A percentile compares a stretch with the other conserved stretches of the same genome.
Evolutionary conservation across 805 yeast genomes (phyloP).

Genomic region (Pichia scutulata): DNA sequence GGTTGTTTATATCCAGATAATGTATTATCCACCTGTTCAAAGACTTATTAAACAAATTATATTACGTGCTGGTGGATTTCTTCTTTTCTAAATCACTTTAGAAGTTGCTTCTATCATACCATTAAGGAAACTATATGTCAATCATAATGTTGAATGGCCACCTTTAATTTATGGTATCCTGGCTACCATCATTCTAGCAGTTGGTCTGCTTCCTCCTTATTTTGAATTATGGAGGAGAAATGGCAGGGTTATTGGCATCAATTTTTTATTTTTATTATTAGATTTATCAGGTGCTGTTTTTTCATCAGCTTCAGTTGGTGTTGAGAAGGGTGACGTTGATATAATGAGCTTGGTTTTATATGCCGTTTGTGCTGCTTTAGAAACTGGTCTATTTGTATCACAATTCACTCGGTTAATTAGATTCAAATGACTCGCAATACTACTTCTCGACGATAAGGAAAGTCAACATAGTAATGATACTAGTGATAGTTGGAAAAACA

Average conservation of each 20-base stretch:
- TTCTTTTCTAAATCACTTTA: constrained; percentile 31
- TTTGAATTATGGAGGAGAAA: constrained; percentile 43
- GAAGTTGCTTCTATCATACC: constrained; percentile 45
- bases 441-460: not conserved
- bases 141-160: constrained; percentile 38
- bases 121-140: constrained; percentile 36
- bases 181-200: constrained; percentile 37
- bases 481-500: not conserved
- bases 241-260: constrained; percentile 50
- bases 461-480: not conserved
- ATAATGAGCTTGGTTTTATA: constrained; percentile 75
- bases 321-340: constrained; percentile 46
- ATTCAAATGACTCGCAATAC: constrained; percentile 22
- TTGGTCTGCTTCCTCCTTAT: constrained; percentile 50
- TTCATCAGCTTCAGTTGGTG: constrained; percentile 56
- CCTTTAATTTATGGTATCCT: constrained; percentile 34
- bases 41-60: constrained; percentile 27
- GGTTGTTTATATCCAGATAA: constrained; percentile 39
- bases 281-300: constrained; percentile 52
- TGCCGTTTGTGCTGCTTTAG: constrained; percentile 63
- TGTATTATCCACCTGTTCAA: constrained; percentile 46
- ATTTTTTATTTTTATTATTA: constrained; percentile 41
- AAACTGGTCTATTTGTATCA: constrained; percentile 65
- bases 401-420: constrained; percentile 65
- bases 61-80: constrained; percentile 27